Evolutionary conservation across 768 basidiomycete species (phyloP).

Genomic region (Lactarius pseudohatsudake): DNA sequence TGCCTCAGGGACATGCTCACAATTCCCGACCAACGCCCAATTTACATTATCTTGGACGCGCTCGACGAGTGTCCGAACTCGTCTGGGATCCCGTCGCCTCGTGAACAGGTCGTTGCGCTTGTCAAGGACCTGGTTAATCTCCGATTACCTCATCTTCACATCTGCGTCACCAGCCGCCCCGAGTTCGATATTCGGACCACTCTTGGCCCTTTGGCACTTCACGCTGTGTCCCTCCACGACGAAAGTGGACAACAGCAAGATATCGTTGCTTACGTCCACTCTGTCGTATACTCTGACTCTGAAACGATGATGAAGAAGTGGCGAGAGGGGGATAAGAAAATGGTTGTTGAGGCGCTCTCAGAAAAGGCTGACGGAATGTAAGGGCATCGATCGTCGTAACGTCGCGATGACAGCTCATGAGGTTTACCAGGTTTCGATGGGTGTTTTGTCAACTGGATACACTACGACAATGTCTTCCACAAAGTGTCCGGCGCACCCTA

Average conservation of each 20-base stretch:
- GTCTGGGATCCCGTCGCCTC: background rate
- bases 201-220: background rate
- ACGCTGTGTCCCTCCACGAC: background rate
- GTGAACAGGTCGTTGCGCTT: background rate
- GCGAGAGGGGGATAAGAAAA: background rate
- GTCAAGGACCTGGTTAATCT: background rate
- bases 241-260: background rate
- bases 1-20: background rate
- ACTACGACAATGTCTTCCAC: background rate
- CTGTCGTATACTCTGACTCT: background rate
- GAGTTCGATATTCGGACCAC: background rate
- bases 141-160: background rate
- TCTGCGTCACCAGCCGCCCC: background rate
- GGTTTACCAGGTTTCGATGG: too few relatives aligned
- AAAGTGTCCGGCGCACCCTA: background rate
- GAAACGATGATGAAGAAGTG: background rate
- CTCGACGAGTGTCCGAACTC: background rate
- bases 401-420: too few relatives aligned
- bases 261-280: background rate
- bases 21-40: background rate
- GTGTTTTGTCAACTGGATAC: too few relatives aligned
- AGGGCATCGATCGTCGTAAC: background rate
- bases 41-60: background rate
- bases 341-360: background rate
- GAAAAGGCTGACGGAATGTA: background rate